A percentile compares a stretch with the other conserved stretches of the same genome.
Conservation (phyloP, 2,329 filamentous ascomycete genomes). For the Myriangium duriaei region DNA sequence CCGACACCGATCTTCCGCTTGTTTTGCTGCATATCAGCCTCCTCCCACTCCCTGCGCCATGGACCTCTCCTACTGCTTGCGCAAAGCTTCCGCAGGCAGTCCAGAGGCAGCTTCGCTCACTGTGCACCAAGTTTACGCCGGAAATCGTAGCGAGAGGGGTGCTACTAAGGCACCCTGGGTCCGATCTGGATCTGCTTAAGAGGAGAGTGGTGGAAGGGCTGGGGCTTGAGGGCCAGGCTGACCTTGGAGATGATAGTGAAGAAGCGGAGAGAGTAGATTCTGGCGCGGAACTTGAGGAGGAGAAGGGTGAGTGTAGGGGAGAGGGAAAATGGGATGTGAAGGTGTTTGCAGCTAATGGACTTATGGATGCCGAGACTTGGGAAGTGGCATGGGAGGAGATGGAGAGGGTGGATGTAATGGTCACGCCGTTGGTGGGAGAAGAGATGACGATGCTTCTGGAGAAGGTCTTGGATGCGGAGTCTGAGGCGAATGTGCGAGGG, state of each 20-base stretch:
- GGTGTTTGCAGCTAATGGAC: conserved; percentile 85
- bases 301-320: conserved; percentile 21
- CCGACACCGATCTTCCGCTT: conserved; percentile 38
- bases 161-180: conserved; percentile 63
- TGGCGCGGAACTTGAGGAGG: conserved; percentile 17
- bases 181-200: conserved; percentile 68
- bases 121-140: conserved; percentile 59
- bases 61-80: conserved; percentile 26
- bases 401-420: conserved; percentile 94
- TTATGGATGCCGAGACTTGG: conserved; percentile 90
- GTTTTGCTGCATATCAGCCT: conserved; percentile 69
- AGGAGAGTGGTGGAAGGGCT: conserved; percentile 64
- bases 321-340: conserved; percentile 62
- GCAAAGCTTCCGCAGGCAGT: neutral
- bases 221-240: conserved; percentile 44
- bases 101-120: conserved; percentile 31
- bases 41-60: conserved; percentile 55
- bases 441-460: conserved; percentile 32
- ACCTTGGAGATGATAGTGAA: conserved; percentile 17
- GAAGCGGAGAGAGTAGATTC: conserved; percentile 21
- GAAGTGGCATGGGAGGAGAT: conserved; percentile 91
- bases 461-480: conserved; percentile 45
- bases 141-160: conserved; percentile 63
- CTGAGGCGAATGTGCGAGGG: conserved; percentile 27
- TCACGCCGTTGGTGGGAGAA: conserved; percentile 59